Evolutionary conservation across 1,284 basidiomycete genomes (phyloP).

Genomic region (Ceratobasidium papillatum): DNA sequence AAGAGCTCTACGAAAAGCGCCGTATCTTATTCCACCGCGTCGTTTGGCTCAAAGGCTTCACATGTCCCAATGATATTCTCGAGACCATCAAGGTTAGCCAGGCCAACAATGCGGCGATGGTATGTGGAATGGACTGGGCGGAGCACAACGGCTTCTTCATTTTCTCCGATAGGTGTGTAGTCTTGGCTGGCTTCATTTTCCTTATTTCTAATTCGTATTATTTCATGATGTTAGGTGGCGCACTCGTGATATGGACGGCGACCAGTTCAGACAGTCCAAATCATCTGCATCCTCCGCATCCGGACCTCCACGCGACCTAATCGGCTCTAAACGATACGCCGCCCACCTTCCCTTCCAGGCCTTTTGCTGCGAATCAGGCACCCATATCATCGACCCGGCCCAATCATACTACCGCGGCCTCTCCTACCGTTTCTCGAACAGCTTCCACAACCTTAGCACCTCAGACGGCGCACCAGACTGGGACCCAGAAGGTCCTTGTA

Average conservation of each 20-base stretch:
- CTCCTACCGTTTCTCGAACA: constrained; percentile 77
- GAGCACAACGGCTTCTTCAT: constrained; percentile 96
- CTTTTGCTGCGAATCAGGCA: constrained; percentile 96
- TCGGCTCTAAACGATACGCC: constrained; percentile 82
- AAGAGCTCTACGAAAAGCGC: constrained; percentile 78
- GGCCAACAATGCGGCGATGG: constrained; percentile 91
- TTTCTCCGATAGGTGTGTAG: constrained; percentile 84
- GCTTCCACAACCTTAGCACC: constrained; percentile 71
- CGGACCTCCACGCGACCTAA: constrained; percentile 85
- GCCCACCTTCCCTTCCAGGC: constrained; percentile 95
- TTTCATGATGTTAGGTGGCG: constrained; percentile 87
- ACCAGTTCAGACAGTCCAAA: constrained; percentile 94
- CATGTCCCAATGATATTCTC: constrained; percentile 94
- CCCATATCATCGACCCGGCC: constrained; percentile 90
- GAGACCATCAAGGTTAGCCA: constrained; percentile 91
- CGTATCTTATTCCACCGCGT: constrained; percentile 87
- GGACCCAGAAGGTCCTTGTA: constrained; percentile 80
- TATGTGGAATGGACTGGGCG: constrained; percentile 98
- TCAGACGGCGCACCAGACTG: constrained; percentile 66
- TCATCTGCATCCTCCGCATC: constrained; percentile 90
- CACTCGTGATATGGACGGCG: constrained; percentile 93
- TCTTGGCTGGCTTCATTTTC: constrained; percentile 45
- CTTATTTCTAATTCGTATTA: not conserved
- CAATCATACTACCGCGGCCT: constrained; percentile 93
- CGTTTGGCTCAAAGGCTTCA: constrained; percentile 96